Conservation (phyloP, 495 filamentous ascomycete genomes). For the Hypoxylon fuscum region DNA sequence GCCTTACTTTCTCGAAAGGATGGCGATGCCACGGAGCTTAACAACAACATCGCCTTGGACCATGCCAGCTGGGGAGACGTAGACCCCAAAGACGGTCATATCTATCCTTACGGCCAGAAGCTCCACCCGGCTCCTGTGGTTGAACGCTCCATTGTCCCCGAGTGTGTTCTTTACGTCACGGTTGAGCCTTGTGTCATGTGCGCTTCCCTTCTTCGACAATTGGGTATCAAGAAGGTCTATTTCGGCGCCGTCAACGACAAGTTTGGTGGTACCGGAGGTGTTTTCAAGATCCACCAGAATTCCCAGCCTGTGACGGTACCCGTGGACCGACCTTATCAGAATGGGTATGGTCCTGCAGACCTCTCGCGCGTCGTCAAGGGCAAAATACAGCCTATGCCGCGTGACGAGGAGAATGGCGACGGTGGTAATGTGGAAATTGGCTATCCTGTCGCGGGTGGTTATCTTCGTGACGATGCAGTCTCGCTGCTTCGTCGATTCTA, state of each 20-base stretch:
- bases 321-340: conserved; percentile 35
- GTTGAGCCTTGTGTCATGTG: conserved; percentile 99
- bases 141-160: conserved; percentile 64
- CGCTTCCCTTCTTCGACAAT: conserved; percentile 87
- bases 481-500: conserved; percentile 92
- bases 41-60: conserved; percentile 28
- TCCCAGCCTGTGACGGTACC: conserved; percentile 48
- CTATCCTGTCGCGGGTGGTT: conserved; percentile 80
- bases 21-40: conserved; percentile 2
- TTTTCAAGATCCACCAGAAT: conserved; percentile 85
- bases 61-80: conserved; percentile 54
- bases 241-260: conserved; percentile 96
- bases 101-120: conserved; percentile 62
- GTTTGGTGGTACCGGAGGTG: conserved; percentile 94
- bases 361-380: conserved; percentile 30
- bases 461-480: conserved; percentile 88
- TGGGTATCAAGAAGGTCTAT: conserved; percentile 82
- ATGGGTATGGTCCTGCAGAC: conserved; percentile 41
- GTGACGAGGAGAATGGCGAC: conserved; percentile 46
- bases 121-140: conserved; percentile 55
- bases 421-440: conserved; percentile 69
- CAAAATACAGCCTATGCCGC: conserved; percentile 22
- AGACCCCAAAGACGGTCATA: conserved; percentile 53
- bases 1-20: conserved; percentile 51
- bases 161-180: conserved; percentile 90